Base-by-base conservation (phyloP, 2,329 filamentous ascomycete genomes). In the Sodiomyces alkalinus region DNA sequence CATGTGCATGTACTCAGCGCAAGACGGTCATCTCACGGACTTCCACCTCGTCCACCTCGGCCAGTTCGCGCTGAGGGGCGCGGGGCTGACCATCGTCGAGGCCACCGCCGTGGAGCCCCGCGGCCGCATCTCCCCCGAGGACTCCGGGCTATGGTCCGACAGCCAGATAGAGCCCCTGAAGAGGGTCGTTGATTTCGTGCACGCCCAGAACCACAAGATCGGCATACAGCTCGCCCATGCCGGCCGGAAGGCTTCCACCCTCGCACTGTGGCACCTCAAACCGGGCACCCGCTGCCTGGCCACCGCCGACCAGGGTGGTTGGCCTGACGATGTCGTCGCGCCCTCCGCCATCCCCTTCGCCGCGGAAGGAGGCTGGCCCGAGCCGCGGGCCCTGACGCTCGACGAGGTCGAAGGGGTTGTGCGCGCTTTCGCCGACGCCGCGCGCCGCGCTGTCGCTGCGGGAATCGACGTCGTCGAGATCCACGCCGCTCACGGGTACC, bases 1-100 rank as follows among this genome's bases (percentile, higher is more conserved):
- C 32, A 74, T 75, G 68, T 75, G 70, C 51, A 65, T 58, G 39
- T 72, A 70, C 52, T 65, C 60, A 16, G 60, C 65, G 35, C 44
- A 60, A 26, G 51, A 69, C 36, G 67, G 86, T 21, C 78, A 87
- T 51, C 59, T 77, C 38, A 86, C 79, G 2, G 66, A 79, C 47
- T 93, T 74, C 68, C 83, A 93, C 50, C 58, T 87, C 27, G 74
- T 83, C 11, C 85, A 92, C 45, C 62, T 87, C 16, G 81, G 83
- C 32, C 75, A 81, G 35, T 85, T 85, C 40, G 67, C 81, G 14
- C 62, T 77, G 33, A 72, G 78, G 31, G 86, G 86, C 9, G 75
- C 80, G 0, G 79, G 71, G 2, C 58, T 92, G 12, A 58, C 77
- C 27, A 69, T 85, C 34, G 62, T 86, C 32, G 86, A 93, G 56